These are phyloP conservation scores for Aspergillus pseudoviridinutans DNA, from an alignment of 2,329 filamentous ascomycete species.

Conservation along the genomic window DNA sequence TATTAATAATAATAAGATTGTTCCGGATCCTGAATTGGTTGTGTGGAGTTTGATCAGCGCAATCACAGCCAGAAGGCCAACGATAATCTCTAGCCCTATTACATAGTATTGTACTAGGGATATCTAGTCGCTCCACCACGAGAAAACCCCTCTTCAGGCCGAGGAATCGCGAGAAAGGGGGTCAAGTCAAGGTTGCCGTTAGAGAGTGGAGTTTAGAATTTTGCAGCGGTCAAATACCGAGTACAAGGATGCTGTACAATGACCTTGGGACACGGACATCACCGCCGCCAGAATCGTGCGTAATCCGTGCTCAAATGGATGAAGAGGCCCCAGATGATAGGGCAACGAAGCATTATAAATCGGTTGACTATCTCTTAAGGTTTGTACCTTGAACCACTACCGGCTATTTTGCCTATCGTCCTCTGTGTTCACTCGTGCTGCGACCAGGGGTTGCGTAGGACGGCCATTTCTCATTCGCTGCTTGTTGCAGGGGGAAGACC, in stretches of 20 bases:
- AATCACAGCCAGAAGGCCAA: neutral
- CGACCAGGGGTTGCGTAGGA: neutral
- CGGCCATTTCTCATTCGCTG: neutral
- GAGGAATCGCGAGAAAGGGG: neutral
- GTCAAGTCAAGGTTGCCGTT: neutral
- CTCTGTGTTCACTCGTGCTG: neutral
- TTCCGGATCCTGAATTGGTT: neutral
- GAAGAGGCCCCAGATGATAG: neutral
- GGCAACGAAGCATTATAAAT: neutral
- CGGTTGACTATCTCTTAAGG: neutral
- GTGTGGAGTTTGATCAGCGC: neutral
- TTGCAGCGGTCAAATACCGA: neutral
- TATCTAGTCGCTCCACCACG: neutral
- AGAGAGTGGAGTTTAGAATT: neutral
- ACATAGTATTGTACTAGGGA: neutral
- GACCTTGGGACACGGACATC: neutral
- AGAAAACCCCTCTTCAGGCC: neutral
- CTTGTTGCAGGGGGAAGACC: neutral
- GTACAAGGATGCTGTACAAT: too few relatives aligned
- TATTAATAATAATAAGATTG: neutral
- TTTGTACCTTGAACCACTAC: neutral
- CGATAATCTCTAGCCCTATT: neutral
- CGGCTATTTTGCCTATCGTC: neutral
- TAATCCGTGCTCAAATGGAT: neutral
- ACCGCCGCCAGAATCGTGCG: neutral